phyloP scores from a whole-genome alignment of 192 early-diverging fungal species.

The Funneliformis mosseae region DNA sequence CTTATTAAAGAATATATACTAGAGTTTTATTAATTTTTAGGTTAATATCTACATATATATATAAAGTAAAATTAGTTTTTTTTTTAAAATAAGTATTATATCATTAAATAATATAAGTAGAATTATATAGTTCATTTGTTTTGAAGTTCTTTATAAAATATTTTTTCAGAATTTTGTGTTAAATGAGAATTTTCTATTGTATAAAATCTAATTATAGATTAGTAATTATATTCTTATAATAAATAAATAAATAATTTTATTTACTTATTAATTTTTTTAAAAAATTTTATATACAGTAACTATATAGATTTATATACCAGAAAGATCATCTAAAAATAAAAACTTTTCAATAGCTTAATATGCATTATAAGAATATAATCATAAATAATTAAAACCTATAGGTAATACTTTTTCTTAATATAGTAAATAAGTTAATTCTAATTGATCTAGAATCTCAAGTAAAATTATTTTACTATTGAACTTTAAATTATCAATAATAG shows the following conservation, averaged over 20 bases:
- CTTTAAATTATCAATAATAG: not conserved
- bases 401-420: not conserved
- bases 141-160: not conserved
- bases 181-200: not conserved
- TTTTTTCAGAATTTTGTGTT: not conserved
- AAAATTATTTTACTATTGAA: not conserved
- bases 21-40: not conserved
- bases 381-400: slow-evolving; percentile 3
- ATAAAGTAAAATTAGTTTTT: not conserved
- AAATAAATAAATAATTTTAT: slow-evolving; percentile 1
- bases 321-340: not conserved
- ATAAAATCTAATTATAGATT: not conserved
- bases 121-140: not conserved
- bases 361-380: not conserved
- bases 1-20: not conserved
- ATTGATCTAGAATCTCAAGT: not conserved
- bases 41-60: not conserved
- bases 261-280: not conserved
- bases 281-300: not conserved
- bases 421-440: not conserved
- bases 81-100: not conserved
- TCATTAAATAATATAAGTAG: slow-evolving; percentile 1
- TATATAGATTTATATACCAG: too few relatives aligned
- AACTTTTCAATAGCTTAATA: not conserved
- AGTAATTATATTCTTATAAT: not conserved